These are phyloP conservation scores for Pleoardoris graminearum DNA, from an alignment of 2,329 filamentous ascomycete species.

Conservation along the genomic window DNA sequence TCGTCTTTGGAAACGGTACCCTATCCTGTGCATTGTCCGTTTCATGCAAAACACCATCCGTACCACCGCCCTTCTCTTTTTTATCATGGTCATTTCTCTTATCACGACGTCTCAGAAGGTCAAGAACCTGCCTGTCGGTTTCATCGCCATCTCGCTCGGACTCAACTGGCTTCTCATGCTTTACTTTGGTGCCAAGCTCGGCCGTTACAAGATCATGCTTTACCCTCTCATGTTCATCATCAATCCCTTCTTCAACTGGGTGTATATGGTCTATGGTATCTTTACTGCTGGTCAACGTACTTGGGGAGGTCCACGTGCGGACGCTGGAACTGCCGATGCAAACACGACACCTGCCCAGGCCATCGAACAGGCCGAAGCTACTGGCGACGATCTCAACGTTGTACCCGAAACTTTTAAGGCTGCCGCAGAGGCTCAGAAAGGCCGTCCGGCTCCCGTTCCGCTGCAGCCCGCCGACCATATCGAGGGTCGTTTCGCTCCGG, in stretches of 20 bases:
- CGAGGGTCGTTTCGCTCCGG: conserved; percentile 77
- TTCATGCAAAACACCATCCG: conserved; percentile 97
- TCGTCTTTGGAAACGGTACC: conserved; percentile 88
- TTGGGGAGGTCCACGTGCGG: conserved; percentile 91
- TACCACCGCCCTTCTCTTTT: conserved; percentile 90
- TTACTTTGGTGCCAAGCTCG: conserved; percentile 87
- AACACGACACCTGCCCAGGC: conserved; percentile 78
- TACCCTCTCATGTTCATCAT: conserved; percentile 95
- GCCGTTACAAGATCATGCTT: conserved; percentile 89
- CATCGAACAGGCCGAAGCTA: conserved; percentile 76
- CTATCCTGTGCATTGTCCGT: conserved; percentile 79
- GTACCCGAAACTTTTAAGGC: conserved; percentile 80
- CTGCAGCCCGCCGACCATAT: conserved; percentile 74
- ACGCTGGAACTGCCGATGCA: conserved; percentile 78
- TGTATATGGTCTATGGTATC: conserved; percentile 96
- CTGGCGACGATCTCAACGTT: conserved; percentile 87
- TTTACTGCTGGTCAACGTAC: conserved; percentile 93
- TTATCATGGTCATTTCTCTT: conserved; percentile 87
- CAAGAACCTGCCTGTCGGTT: conserved; percentile 81
- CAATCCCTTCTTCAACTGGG: conserved; percentile 98
- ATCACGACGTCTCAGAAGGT: conserved; percentile 81
- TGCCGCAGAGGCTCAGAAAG: conserved; percentile 55
- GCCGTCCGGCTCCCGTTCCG: conserved; percentile 58
- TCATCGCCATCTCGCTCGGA: conserved; percentile 89
- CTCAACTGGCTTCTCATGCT: conserved; percentile 96